phyloP scores from a whole-genome alignment of 306 rosid genomes.

The Cucurbita maxima region DNA sequence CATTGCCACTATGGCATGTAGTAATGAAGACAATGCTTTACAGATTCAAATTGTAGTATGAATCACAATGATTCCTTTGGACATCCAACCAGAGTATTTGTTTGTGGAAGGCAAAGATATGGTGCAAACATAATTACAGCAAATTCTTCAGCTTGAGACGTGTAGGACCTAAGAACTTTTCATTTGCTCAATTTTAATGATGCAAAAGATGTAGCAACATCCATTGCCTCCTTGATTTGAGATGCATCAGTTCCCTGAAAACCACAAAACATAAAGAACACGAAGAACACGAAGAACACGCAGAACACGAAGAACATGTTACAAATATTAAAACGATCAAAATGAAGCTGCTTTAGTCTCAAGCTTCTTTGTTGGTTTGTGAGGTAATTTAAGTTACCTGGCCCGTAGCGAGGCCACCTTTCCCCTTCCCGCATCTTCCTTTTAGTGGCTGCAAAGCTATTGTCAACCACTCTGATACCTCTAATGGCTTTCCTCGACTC shows the following conservation, averaged over 20 bases:
- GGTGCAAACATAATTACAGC: background rate
- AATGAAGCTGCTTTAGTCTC: background rate
- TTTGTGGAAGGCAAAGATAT: background rate
- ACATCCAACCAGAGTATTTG: background rate
- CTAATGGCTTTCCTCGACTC: slow-evolving; percentile 36
- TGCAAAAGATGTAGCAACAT: slow-evolving; percentile 56
- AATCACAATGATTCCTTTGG: background rate
- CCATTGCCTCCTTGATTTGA: slow-evolving; percentile 52
- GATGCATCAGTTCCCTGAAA: slow-evolving; percentile 88
- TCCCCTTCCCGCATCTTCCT: slow-evolving; percentile 89
- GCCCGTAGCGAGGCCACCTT: slow-evolving; percentile 90
- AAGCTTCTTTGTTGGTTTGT: background rate
- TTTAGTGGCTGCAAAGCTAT: slow-evolving; percentile 67
- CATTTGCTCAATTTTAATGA: slow-evolving; percentile 42
- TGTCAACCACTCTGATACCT: slow-evolving; percentile 82
- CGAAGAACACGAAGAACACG: no score
- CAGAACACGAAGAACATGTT: background rate
- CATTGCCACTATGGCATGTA: background rate
- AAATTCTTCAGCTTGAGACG: background rate
- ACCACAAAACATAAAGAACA: background rate
- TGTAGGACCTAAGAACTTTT: background rate
- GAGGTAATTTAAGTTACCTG: slow-evolving; percentile 41
- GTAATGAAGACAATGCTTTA: background rate
- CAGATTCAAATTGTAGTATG: background rate
- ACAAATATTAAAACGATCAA: background rate